phyloP scores from a whole-genome alignment of 2,329 filamentous ascomycete species.

The Colletotrichum lentis region DNA sequence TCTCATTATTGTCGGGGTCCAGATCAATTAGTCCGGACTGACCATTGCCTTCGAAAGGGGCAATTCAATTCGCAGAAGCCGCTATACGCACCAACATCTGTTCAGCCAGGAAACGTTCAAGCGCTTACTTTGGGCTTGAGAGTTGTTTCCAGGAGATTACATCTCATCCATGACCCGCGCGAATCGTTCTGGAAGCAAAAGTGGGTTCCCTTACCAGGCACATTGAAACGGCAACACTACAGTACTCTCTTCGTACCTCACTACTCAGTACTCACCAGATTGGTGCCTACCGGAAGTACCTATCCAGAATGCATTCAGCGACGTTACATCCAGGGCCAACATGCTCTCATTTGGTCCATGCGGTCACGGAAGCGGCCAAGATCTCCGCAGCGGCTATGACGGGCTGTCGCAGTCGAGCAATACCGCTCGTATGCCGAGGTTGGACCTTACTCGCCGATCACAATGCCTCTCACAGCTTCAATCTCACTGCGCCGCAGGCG shows the following conservation, averaged over 20 bases:
- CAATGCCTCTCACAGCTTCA: constrained; percentile 10
- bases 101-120: not conserved
- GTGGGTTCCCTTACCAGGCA: not conserved
- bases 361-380: constrained; percentile 5
- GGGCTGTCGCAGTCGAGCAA: constrained; percentile 2
- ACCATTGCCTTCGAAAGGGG: not conserved
- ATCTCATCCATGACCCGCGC: not conserved
- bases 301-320: not conserved
- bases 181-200: constrained; percentile 9
- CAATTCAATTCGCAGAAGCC: not conserved
- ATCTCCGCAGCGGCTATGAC: constrained; percentile 1
- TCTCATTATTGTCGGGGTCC: not conserved
- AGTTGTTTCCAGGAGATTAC: not conserved
- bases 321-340: constrained; percentile 5
- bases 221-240: not conserved
- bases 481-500: constrained; percentile 1
- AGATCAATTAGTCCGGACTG: not conserved
- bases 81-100: not conserved
- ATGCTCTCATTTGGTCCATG: not conserved
- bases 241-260: no score
- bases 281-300: not conserved
- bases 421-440: not conserved
- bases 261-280: not conserved
- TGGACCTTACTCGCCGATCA: constrained; percentile 19
- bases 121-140: not conserved